These are phyloP conservation scores for Halophytophthora batemanensis DNA, from an alignment of 352 stramenopile genomes.

Conservation along the genomic window DNA sequence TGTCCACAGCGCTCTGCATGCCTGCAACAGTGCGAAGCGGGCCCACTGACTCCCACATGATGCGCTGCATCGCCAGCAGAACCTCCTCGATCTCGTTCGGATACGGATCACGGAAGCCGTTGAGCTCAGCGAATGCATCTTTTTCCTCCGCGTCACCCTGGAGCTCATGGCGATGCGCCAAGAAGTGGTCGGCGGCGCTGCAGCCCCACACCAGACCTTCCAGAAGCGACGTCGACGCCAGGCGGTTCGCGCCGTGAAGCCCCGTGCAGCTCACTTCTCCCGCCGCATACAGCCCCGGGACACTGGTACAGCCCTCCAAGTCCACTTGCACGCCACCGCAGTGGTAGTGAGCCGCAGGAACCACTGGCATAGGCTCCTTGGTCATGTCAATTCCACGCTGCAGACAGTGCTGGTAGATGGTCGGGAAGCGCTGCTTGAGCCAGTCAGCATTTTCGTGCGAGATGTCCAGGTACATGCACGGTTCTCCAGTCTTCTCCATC, in stretches of 20 bases:
- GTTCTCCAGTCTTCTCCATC: constrained; percentile 76
- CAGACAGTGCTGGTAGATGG: constrained; percentile 83
- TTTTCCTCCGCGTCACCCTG: constrained; percentile 14
- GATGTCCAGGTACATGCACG: constrained; percentile 93
- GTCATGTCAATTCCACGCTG: constrained; percentile 90
- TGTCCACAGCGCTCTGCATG: constrained; percentile 75
- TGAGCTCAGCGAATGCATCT: constrained; percentile 39
- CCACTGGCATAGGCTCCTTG: constrained; percentile 85
- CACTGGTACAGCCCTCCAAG: constrained; percentile 74
- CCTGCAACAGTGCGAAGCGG: constrained; percentile 80
- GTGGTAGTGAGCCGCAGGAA: constrained; percentile 93
- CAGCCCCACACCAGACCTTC: constrained; percentile 94
- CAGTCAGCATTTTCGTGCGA: constrained; percentile 86
- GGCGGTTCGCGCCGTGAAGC: constrained; percentile 92
- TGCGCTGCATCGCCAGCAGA: constrained; percentile 58
- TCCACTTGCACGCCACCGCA: constrained; percentile 92
- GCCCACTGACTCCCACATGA: constrained; percentile 95
- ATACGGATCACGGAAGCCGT: constrained; percentile 39
- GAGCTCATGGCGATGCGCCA: constrained; percentile 22
- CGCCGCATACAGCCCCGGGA: constrained; percentile 87
- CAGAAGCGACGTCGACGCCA: constrained; percentile 92
- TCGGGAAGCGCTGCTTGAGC: constrained; percentile 84
- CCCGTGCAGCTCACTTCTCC: constrained; percentile 94
- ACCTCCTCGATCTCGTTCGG: constrained; percentile 59
- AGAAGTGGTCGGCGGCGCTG: constrained; percentile 80